Conservation (phyloP, 208 protist genomes). For the Naegleria fowleri region DNA sequence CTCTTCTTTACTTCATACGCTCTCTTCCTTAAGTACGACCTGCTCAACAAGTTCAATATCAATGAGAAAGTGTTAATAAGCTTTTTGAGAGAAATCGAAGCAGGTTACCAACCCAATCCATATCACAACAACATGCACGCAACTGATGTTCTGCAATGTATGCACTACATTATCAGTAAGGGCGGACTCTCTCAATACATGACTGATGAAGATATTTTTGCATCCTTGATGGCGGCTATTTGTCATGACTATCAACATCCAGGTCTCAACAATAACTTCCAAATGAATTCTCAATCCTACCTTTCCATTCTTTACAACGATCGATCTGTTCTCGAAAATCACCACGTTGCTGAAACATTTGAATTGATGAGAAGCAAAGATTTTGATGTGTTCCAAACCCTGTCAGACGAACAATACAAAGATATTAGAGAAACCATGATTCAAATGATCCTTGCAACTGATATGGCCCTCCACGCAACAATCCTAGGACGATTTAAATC, state of each 20-base stretch:
- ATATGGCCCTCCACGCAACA: constrained; percentile 80
- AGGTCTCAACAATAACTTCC: constrained; percentile 71
- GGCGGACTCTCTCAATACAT: constrained; percentile 45
- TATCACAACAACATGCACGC: constrained; percentile 67
- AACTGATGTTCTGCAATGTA: constrained; percentile 58
- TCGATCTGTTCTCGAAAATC: constrained; percentile 85
- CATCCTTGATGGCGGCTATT: constrained; percentile 73
- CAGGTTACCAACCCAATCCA: constrained; percentile 58
- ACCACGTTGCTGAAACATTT: constrained; percentile 80
- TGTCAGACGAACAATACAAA: constrained; percentile 64
- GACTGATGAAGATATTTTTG: constrained; percentile 70
- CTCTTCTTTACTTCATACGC: constrained; percentile 75
- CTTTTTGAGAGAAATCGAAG: constrained; percentile 56
- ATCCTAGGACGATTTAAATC: constrained; percentile 62
- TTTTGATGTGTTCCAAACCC: constrained; percentile 68
- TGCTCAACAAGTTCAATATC: constrained; percentile 70
- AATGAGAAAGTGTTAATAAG: constrained; percentile 64
- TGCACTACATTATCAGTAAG: constrained; percentile 47
- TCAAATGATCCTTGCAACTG: constrained; percentile 85
- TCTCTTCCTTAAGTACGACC: constrained; percentile 71
- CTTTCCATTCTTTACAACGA: constrained; percentile 87
- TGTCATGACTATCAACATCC: constrained; percentile 94
- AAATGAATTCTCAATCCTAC: constrained; percentile 58
- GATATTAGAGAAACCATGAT: constrained; percentile 77
- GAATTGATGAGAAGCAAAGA: constrained; percentile 71